phyloP scores from a whole-genome alignment of 2,329 filamentous ascomycete genomes.

The Curvularia eragrostidis region DNA sequence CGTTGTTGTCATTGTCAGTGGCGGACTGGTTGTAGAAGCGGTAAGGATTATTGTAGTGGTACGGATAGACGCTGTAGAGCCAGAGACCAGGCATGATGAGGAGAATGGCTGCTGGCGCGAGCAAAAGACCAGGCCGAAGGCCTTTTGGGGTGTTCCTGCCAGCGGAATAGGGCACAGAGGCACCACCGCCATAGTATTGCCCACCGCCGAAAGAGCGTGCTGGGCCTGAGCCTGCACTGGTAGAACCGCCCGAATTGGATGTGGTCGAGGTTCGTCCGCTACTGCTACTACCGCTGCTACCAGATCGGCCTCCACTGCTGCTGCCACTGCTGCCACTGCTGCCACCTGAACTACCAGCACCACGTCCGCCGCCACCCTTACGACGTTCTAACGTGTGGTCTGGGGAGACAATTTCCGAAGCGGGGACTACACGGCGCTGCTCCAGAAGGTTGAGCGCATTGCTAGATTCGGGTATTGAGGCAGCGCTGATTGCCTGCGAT shows the following conservation, averaged over 20 bases:
- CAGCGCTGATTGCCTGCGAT: constrained; percentile 31
- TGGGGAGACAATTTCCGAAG: constrained; percentile 37
- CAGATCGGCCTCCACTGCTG: constrained; percentile 1
- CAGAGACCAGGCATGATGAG: constrained; percentile 70
- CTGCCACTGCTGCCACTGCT: neutral
- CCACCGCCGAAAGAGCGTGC: constrained; percentile 66
- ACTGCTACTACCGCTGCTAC: constrained; percentile 7
- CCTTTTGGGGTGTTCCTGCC: constrained; percentile 56
- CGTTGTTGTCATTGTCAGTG: constrained; percentile 53
- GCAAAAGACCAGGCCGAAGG: constrained; percentile 58
- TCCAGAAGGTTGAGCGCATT: constrained; percentile 34
- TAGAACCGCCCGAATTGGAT: constrained; percentile 51
- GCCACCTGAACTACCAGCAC: constrained; percentile 33
- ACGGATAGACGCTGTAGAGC: constrained; percentile 68
- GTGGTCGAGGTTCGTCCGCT: too few relatives aligned
- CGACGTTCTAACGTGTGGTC: constrained; percentile 47
- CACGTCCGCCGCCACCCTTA: constrained; percentile 48
- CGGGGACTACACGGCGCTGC: constrained; percentile 22
- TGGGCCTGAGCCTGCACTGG: constrained; percentile 65
- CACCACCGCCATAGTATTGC: constrained; percentile 68
- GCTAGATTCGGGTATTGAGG: constrained; percentile 38
- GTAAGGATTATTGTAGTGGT: constrained; percentile 66
- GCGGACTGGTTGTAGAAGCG: constrained; percentile 55
- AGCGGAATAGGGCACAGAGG: constrained; percentile 31
- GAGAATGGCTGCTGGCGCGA: constrained; percentile 58